These are phyloP conservation scores for Tricholoma bakamatsutake DNA, from an alignment of 768 basidiomycete species.

Conservation along the genomic window DNA sequence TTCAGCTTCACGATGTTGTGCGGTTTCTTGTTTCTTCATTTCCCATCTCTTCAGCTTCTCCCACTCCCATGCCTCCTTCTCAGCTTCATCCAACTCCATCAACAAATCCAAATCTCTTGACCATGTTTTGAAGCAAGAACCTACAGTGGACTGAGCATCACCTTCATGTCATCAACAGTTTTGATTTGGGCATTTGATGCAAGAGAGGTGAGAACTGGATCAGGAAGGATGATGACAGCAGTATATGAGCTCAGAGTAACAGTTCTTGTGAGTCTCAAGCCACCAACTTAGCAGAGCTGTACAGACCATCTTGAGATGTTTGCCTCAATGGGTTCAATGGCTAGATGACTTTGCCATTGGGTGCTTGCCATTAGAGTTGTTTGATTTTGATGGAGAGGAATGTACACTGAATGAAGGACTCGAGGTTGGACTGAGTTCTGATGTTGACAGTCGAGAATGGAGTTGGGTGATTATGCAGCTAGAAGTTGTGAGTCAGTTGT, in stretches of 20 bases:
- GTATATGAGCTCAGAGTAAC: conserved; percentile 12
- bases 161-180: conserved; percentile 12
- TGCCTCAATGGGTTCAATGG: conserved; percentile 8
- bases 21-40: background rate
- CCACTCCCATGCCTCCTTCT: background rate
- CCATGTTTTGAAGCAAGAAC: conserved; percentile 16
- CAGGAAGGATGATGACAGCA: conserved; percentile 17
- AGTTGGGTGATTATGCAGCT: background rate
- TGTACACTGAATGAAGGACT: background rate
- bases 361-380: conserved; percentile 19
- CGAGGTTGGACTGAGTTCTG: background rate
- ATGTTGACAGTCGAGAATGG: background rate
- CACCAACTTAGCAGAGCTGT: conserved; percentile 10
- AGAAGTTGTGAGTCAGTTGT: background rate
- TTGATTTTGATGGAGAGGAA: conserved; percentile 8
- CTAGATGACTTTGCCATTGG: conserved; percentile 7
- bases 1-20: background rate
- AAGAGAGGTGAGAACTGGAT: conserved; percentile 20
- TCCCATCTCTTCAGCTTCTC: background rate
- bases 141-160: conserved; percentile 3
- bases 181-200: conserved; percentile 13
- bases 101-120: conserved; percentile 14
- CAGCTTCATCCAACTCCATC: conserved; percentile 1
- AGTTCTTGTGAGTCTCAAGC: background rate
- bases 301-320: conserved; percentile 11